phyloP scores from a whole-genome alignment of 139 green algal genomes.

The Pleodorina starrii region DNA sequence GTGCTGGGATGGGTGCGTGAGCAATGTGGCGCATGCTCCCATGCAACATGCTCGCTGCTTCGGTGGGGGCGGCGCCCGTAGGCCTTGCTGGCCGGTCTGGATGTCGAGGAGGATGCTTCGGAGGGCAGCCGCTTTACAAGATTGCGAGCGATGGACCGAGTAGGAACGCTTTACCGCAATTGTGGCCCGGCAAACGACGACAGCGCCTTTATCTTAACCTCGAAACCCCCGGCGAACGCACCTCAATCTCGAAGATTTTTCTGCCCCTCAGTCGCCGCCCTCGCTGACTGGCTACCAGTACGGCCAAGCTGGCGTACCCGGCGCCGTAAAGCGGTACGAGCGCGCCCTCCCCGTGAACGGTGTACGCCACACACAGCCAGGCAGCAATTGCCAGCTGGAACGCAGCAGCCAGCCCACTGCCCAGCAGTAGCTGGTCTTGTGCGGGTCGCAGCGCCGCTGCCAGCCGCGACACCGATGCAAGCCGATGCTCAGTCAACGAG shows the following conservation, averaged over 20 bases:
- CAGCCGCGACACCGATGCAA: not conserved
- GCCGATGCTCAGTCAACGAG: not conserved
- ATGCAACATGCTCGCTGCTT: not conserved
- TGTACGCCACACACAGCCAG: not conserved
- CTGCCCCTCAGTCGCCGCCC: not conserved
- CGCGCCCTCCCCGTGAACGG: not conserved
- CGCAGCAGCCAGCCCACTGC: not conserved
- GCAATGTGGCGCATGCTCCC: not conserved
- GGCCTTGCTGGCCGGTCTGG: not conserved
- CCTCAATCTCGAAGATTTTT: conserved; percentile 1
- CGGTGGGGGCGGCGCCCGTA: not conserved
- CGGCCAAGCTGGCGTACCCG: not conserved
- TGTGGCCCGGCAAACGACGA: no score
- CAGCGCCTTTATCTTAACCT: not conserved
- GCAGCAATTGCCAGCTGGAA: not conserved
- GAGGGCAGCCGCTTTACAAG: not conserved
- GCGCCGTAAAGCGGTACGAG: conserved; percentile 27
- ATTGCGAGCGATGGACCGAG: no score
- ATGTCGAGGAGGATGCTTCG: not conserved
- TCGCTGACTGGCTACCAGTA: not conserved
- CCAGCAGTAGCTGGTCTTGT: not conserved
- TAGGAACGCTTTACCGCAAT: no score
- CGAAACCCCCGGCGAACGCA: not conserved
- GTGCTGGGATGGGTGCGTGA: no score
- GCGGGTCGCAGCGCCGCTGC: not conserved